Percentiles rank a stretch among this genome's conserved stretches.
Evolutionary conservation across 1,284 basidiomycete species (phyloP).

Genomic region (Pseudozyma hubeiensis): DNA sequence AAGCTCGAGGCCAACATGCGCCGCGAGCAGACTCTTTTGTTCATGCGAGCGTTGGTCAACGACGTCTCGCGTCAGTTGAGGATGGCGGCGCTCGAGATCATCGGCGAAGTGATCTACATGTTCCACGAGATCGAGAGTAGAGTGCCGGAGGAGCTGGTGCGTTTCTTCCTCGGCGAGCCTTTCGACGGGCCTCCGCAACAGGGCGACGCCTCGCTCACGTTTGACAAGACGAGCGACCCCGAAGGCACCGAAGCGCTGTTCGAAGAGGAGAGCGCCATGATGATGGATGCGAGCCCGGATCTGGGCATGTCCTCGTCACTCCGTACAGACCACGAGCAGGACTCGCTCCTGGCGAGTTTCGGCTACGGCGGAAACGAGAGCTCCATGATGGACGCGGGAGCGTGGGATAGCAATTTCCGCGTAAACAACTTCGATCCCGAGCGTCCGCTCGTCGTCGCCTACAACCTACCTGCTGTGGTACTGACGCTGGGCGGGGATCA

Average conservation of each 20-base stretch:
- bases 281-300: constrained; percentile 28
- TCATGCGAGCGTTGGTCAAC: constrained; percentile 72
- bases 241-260: constrained; percentile 43
- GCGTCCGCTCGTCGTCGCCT: constrained; percentile 87
- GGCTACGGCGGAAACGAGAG: constrained; percentile 45
- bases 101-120: constrained; percentile 90
- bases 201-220: constrained; percentile 42
- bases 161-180: constrained; percentile 78
- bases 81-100: constrained; percentile 83
- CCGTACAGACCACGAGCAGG: constrained; percentile 17
- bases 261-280: constrained; percentile 41
- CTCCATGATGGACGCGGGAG: constrained; percentile 36
- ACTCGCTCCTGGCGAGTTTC: constrained; percentile 47
- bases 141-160: constrained; percentile 80
- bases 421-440: constrained; percentile 72
- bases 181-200: constrained; percentile 55
- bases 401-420: constrained; percentile 47
- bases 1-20: constrained; percentile 38
- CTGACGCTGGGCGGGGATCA: constrained; percentile 81
- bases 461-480: constrained; percentile 92
- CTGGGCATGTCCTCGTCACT: constrained; percentile 19
- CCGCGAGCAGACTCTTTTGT: constrained; percentile 53
- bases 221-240: constrained; percentile 48
- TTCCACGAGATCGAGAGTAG: constrained; percentile 76
- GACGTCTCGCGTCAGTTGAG: constrained; percentile 81